Percentiles rank a stretch among this genome's conserved stretches.
Conservation (phyloP, 371 early-diverging fungal species). For the Mortierella sp. region DNA sequence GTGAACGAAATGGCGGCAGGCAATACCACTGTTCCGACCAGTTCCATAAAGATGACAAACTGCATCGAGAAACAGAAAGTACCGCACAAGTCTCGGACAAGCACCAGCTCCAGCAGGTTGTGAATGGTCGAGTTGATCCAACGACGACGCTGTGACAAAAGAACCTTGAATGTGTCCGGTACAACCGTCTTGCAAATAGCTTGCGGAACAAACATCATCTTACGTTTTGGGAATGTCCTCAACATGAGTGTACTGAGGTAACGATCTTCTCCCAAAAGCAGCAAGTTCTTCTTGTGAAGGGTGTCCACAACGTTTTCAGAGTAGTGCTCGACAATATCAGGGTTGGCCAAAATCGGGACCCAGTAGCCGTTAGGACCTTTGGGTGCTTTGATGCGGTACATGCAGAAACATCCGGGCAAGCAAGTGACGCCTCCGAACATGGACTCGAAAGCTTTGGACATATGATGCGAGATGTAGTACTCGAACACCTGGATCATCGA, state of each 20-base stretch:
- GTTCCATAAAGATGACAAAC: conserved; percentile 97
- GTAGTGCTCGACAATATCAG: conserved; percentile 95
- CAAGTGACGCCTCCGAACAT: conserved; percentile 97
- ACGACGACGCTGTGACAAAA: conserved; percentile 97
- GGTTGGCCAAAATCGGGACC: conserved; percentile 91
- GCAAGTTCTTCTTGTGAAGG: conserved; percentile 98
- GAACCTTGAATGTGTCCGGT: conserved; percentile 92
- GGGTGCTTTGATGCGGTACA: conserved; percentile 92
- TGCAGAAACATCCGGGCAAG: conserved; percentile 97
- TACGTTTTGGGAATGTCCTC: conserved; percentile 95
- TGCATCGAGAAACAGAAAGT: conserved; percentile 99
- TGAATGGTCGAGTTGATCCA: conserved; percentile 99
- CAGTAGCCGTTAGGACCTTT: conserved; percentile 81
- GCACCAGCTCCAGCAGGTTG: conserved; percentile 95
- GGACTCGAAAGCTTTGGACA: conserved; percentile 93
- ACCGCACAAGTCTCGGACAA: conserved; percentile 97
- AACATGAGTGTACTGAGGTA: conserved; percentile 99
- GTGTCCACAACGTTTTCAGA: conserved; percentile 97
- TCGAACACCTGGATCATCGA: conserved; percentile 97
- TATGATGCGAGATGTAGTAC: conserved; percentile 96
- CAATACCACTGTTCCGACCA: conserved; percentile 96
- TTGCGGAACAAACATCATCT: conserved; percentile 97
- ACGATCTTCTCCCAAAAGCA: conserved; percentile 98
- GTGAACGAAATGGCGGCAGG: conserved; percentile 98
- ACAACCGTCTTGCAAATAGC: conserved; percentile 98